Percentiles rank a stretch among this genome's conserved stretches.
Conservation (phyloP, 331 rosid species). For the Malus hybrid region DNA sequence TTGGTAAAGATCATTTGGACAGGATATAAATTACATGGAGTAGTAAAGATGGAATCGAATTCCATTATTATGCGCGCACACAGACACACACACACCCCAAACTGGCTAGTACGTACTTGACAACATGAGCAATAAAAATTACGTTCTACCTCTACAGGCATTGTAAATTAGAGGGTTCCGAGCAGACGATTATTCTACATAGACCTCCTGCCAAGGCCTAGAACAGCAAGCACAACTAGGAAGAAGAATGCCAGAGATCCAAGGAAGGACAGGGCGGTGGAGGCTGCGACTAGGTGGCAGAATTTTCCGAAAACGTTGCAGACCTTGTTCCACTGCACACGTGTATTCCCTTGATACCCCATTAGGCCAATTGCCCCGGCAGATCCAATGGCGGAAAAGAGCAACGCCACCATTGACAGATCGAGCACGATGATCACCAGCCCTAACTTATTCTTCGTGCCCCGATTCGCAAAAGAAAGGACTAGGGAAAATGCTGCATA, state of each 20-base stretch:
- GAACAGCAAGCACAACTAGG: conserved; percentile 29
- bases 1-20: background rate
- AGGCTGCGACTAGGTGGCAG: conserved; percentile 37
- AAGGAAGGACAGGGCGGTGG: conserved; percentile 34
- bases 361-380: conserved; percentile 42
- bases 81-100: background rate
- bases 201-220: conserved; percentile 16
- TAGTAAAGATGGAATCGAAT: background rate
- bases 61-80: background rate
- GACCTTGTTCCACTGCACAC: conserved; percentile 59
- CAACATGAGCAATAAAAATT: background rate
- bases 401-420: conserved; percentile 47
- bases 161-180: background rate
- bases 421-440: conserved; percentile 29
- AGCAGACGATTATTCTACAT: background rate
- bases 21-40: background rate
- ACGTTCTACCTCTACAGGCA: background rate
- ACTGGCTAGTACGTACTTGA: background rate
- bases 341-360: conserved; percentile 62
- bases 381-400: conserved; percentile 62
- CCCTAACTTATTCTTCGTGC: conserved; percentile 8
- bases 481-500: conserved; percentile 40
- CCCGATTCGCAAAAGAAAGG: conserved; percentile 18
- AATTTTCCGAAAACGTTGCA: conserved; percentile 51
- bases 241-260: conserved; percentile 42